Conservation (phyloP, 2,329 filamentous ascomycete genomes). For the Talaromyces amestolkiae region DNA sequence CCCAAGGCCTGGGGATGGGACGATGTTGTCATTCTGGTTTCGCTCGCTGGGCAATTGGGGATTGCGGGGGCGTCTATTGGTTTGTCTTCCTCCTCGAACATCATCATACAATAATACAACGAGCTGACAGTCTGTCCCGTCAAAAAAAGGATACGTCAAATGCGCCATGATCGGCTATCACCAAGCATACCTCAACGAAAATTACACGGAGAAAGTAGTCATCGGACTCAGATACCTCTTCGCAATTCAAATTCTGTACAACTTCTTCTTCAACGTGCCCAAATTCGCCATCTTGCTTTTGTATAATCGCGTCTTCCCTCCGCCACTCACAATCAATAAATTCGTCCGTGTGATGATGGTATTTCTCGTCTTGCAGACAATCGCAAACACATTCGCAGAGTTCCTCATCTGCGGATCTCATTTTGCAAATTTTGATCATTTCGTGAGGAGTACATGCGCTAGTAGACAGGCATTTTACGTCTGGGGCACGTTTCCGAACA, state of each 20-base stretch:
- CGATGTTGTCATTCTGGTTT: not conserved
- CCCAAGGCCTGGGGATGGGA: not conserved
- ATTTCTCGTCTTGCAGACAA: not conserved
- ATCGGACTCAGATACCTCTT: not conserved
- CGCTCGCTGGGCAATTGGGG: not conserved
- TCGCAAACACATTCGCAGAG: not conserved
- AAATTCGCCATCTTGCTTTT: not conserved
- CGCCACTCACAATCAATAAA: not conserved
- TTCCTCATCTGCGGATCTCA: not conserved
- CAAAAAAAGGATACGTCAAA: not conserved
- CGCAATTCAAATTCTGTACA: not conserved
- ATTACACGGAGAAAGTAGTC: not conserved
- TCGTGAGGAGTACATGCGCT: not conserved
- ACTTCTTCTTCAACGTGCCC: not conserved
- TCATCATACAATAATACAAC: too few relatives aligned
- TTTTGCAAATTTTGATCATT: not conserved
- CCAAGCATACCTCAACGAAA: not conserved
- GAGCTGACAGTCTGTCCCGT: too few relatives aligned
- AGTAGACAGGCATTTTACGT: not conserved
- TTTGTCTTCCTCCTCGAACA: not conserved
- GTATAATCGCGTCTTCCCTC: not conserved
- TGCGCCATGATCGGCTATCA: not conserved
- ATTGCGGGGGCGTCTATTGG: not conserved
- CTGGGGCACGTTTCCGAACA: slow-evolving; percentile 5
- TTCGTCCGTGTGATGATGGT: not conserved